These are phyloP conservation scores for Mucor ambiguus DNA, from an alignment of 371 early-diverging fungal genomes.

Conservation along the genomic window DNA sequence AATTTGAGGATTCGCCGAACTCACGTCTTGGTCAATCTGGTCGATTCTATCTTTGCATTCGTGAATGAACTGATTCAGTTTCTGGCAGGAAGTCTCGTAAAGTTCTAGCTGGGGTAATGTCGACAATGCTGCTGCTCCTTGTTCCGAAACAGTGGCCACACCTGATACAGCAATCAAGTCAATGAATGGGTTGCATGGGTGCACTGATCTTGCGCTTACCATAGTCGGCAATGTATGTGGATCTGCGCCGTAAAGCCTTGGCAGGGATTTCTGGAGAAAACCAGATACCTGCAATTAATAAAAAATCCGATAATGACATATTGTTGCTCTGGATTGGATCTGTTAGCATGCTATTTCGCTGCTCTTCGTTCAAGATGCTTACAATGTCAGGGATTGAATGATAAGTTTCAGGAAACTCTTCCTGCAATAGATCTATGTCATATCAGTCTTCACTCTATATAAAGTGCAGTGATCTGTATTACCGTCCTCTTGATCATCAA, in stretches of 20 bases:
- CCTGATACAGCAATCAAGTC: not conserved
- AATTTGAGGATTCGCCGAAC: slow-evolving; percentile 8
- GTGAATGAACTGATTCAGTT: slow-evolving; percentile 3
- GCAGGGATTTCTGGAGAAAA: not conserved
- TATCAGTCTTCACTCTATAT: not conserved
- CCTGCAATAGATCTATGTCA: not conserved
- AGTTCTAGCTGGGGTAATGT: slow-evolving; percentile 11
- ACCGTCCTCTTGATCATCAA: not conserved
- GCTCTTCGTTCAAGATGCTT: not conserved
- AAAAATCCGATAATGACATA: not conserved
- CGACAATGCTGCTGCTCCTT: slow-evolving; percentile 1
- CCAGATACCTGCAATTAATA: not conserved
- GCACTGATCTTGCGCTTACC: not conserved
- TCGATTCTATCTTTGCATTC: slow-evolving; percentile 2
- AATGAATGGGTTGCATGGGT: not conserved
- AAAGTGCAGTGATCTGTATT: not conserved
- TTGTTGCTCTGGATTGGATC: not conserved
- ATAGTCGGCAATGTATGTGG: not conserved
- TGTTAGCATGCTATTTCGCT: not conserved
- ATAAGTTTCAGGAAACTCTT: slow-evolving; percentile 4
- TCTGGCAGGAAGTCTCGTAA: slow-evolving; percentile 6
- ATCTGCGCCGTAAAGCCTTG: slow-evolving; percentile 1
- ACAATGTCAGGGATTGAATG: slow-evolving; percentile 3
- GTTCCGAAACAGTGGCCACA: not conserved
- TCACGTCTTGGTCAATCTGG: slow-evolving; percentile 4